Conservation (phyloP, 768 basidiomycete species). For the Phaeotremella skinneri region DNA sequence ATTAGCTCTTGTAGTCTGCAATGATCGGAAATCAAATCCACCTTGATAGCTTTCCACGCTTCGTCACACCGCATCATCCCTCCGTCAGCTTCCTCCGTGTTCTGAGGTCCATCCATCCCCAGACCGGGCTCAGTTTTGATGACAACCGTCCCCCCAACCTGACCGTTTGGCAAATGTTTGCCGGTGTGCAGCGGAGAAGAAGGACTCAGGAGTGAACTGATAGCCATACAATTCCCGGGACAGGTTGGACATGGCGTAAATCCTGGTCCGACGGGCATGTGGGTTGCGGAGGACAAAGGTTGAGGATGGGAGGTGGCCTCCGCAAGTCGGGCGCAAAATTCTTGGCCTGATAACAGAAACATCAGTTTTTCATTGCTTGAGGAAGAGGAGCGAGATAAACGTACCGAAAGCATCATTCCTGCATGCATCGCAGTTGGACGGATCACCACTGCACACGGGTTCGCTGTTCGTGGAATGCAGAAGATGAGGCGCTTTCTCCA, state of each 20-base stretch:
- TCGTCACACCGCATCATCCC: constrained; percentile 43
- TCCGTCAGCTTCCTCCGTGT: constrained; percentile 12
- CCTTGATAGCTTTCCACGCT: constrained; percentile 51
- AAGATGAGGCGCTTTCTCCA: constrained; percentile 7
- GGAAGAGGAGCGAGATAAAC: constrained; percentile 8
- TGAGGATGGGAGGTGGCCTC: constrained; percentile 6
- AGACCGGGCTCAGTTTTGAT: constrained; percentile 2
- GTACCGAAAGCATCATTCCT: constrained; percentile 42
- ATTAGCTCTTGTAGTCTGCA: constrained; percentile 2
- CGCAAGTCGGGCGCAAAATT: constrained; percentile 40
- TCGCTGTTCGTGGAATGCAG: constrained; percentile 11
- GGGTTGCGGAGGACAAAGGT: constrained; percentile 2
- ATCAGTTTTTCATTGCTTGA: background rate
- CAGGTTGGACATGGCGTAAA: constrained; percentile 23
- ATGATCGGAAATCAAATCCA: constrained; percentile 6
- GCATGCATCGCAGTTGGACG: constrained; percentile 45
- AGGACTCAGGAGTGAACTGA: constrained; percentile 23
- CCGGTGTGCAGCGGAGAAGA: constrained; percentile 2
- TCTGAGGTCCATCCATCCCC: no score
- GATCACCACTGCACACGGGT: constrained; percentile 46
- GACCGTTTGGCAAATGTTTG: constrained; percentile 3
- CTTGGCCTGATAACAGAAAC: constrained; percentile 32
- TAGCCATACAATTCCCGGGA: constrained; percentile 34
- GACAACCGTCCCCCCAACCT: constrained; percentile 1
- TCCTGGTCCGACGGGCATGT: background rate